phyloP scores from a whole-genome alignment of 2,329 filamentous ascomycete species.

The Penicillium sp. region DNA sequence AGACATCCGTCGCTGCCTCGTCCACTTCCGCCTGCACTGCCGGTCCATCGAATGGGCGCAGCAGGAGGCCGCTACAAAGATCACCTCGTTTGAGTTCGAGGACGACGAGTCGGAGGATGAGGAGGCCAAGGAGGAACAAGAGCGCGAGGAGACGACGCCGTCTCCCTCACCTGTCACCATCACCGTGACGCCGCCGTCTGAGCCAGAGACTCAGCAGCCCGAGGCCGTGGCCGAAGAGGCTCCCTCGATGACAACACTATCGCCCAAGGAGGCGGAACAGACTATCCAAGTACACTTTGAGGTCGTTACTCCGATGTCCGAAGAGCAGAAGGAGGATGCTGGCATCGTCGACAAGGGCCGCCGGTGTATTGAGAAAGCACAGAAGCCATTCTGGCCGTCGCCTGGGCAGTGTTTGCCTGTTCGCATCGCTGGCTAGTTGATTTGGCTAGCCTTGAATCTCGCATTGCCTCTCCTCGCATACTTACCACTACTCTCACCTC shows the following conservation, averaged over 20 bases:
- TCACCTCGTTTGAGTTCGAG: slow-evolving; percentile 43
- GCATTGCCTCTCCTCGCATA: neutral
- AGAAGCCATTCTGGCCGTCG: slow-evolving; percentile 34
- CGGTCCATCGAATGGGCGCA: slow-evolving; percentile 41
- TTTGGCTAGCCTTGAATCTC: neutral
- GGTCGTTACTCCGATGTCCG: slow-evolving; percentile 18
- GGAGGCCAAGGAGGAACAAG: neutral
- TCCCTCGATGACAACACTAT: neutral
- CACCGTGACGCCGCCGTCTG: neutral
- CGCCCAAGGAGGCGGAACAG: slow-evolving; percentile 1
- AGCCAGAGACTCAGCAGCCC: slow-evolving; percentile 21
- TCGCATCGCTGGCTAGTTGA: slow-evolving; percentile 25
- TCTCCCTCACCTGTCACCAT: neutral
- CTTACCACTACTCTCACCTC: neutral
- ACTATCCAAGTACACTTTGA: slow-evolving; percentile 25
- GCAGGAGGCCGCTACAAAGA: slow-evolving; percentile 41
- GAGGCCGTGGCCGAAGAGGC: slow-evolving; percentile 17
- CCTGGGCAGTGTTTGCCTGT: slow-evolving; percentile 28
- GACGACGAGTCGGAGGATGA: slow-evolving; percentile 32
- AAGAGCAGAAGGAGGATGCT: slow-evolving; percentile 18
- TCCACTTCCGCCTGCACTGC: slow-evolving; percentile 40
- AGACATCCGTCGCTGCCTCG: slow-evolving; percentile 41
- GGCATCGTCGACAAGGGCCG: slow-evolving; percentile 34
- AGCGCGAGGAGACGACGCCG: neutral
- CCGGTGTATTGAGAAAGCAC: slow-evolving; percentile 34